Evolutionary conservation across 2,329 filamentous ascomycete genomes (phyloP).

Genomic region (Venturia pyrina): DNA sequence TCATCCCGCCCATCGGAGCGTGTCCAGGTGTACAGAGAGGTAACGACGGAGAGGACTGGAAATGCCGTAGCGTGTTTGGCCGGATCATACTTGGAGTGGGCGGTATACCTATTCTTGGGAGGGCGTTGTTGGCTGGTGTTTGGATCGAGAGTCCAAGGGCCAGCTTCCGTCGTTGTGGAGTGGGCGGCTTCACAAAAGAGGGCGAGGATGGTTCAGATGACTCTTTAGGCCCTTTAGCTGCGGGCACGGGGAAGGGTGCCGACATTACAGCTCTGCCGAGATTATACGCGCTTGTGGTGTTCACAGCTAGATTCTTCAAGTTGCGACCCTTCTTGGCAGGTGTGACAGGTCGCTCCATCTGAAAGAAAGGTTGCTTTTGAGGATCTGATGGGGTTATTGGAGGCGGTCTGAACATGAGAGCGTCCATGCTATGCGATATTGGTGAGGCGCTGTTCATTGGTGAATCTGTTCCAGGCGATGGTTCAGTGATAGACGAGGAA

Average conservation of each 20-base stretch:
- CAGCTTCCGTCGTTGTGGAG: slow-evolving; percentile 56
- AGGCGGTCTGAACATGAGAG: slow-evolving; percentile 28
- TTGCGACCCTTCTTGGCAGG: slow-evolving; percentile 65
- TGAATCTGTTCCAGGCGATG: slow-evolving; percentile 85
- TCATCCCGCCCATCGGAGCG: slow-evolving; percentile 41
- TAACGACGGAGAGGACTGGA: slow-evolving; percentile 52
- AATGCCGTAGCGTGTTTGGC: slow-evolving; percentile 44
- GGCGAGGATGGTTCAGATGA: slow-evolving; percentile 60
- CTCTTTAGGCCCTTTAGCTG: slow-evolving; percentile 35
- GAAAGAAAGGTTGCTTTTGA: slow-evolving; percentile 39
- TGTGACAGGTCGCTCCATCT: slow-evolving; percentile 36
- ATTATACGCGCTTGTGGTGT: slow-evolving; percentile 44
- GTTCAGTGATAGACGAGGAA: slow-evolving; percentile 80
- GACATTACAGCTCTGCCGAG: slow-evolving; percentile 39
- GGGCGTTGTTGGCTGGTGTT: slow-evolving; percentile 51
- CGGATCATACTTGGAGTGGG: slow-evolving; percentile 46
- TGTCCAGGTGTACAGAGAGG: slow-evolving; percentile 43
- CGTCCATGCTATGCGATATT: slow-evolving; percentile 54
- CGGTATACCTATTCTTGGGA: slow-evolving; percentile 46
- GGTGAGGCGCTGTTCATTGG: slow-evolving; percentile 65
- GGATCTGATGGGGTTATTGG: slow-evolving; percentile 33
- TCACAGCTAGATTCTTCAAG: slow-evolving; percentile 74
- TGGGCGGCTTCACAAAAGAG: slow-evolving; percentile 70
- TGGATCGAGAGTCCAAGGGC: slow-evolving; percentile 62
- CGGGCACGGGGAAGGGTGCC: slow-evolving; percentile 38